Percentiles rank a stretch among this genome's conserved stretches.
Evolutionary conservation across 805 yeast species (phyloP).

Genomic region (Pichia pseudocactophila): DNA sequence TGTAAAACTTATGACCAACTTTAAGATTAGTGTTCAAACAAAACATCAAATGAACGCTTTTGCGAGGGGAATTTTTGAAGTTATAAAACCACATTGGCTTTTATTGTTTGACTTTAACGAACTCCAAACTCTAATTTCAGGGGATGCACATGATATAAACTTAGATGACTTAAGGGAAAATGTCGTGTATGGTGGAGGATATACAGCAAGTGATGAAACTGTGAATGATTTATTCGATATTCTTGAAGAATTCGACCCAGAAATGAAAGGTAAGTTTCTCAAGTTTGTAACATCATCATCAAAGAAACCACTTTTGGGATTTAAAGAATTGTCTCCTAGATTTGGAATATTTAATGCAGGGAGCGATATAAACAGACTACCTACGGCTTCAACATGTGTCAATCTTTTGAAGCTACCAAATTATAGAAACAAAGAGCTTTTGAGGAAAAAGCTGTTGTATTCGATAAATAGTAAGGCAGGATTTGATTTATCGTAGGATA

Average conservation of each 20-base stretch:
- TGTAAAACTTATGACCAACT: slow-evolving; percentile 68
- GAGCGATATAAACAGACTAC: slow-evolving; percentile 46
- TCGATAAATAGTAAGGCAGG: slow-evolving; percentile 80
- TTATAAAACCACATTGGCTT: slow-evolving; percentile 70
- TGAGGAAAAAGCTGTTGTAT: slow-evolving; percentile 60
- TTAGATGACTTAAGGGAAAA: slow-evolving; percentile 57
- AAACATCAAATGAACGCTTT: slow-evolving; percentile 53
- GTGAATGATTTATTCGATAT: slow-evolving; percentile 66
- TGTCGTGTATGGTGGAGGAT: slow-evolving; percentile 58
- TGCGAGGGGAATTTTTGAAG: slow-evolving; percentile 58
- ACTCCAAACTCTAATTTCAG: slow-evolving; percentile 75
- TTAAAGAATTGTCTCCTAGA: slow-evolving; percentile 59
- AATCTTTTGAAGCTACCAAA: slow-evolving; percentile 82
- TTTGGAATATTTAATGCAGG: slow-evolving; percentile 77
- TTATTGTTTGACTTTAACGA: slow-evolving; percentile 79
- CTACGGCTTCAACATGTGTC: slow-evolving; percentile 91
- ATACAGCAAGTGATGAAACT: slow-evolving; percentile 44
- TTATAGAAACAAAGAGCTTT: slow-evolving; percentile 49
- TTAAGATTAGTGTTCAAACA: slow-evolving; percentile 59
- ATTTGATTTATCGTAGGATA: slow-evolving; percentile 59
- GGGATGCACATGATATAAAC: slow-evolving; percentile 63
- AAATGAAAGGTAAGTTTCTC: slow-evolving; percentile 57
- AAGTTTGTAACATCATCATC: slow-evolving; percentile 91
- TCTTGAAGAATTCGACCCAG: slow-evolving; percentile 53
- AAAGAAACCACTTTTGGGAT: slow-evolving; percentile 85